phyloP scores from a whole-genome alignment of 2,329 filamentous ascomycete genomes.

The Pseudogymnoascus verrucosus region DNA sequence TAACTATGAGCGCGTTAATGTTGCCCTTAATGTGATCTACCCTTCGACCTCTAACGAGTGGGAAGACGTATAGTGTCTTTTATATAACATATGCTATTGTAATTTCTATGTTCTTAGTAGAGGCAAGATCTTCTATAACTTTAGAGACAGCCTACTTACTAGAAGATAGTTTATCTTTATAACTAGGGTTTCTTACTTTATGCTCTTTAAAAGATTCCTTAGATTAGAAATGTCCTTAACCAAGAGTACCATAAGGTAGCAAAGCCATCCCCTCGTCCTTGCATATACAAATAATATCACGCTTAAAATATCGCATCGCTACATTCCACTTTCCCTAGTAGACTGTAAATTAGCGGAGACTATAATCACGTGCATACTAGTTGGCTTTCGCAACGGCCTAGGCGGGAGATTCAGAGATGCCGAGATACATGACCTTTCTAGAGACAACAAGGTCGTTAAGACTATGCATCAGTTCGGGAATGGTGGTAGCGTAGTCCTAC shows the following conservation, averaged over 20 bases:
- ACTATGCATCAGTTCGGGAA: conserved; percentile 41
- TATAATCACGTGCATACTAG: conserved; percentile 57
- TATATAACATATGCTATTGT: conserved; percentile 50
- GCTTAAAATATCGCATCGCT: conserved; percentile 51
- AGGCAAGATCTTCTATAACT: conserved; percentile 50
- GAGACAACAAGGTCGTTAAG: conserved; percentile 47
- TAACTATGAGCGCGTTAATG: conserved; percentile 44
- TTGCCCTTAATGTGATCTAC: conserved; percentile 49
- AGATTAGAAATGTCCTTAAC: conserved; percentile 36
- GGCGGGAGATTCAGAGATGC: conserved; percentile 57
- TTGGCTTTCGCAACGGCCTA: conserved; percentile 60
- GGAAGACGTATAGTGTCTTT: conserved; percentile 50
- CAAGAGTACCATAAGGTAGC: conserved; percentile 43
- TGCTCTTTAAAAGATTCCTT: conserved; percentile 27
- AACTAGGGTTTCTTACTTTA: conserved; percentile 32
- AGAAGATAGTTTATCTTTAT: conserved; percentile 8
- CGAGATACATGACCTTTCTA: conserved; percentile 57
- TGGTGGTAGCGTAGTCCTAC: conserved; percentile 39
- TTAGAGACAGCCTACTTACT: conserved; percentile 37
- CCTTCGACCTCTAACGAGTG: conserved; percentile 49
- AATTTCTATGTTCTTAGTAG: conserved; percentile 42
- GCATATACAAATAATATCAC: conserved; percentile 51
- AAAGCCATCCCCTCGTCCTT: conserved; percentile 46
- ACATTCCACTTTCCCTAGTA: conserved; percentile 58
- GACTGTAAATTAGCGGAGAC: conserved; percentile 49